Base-by-base conservation (phyloP, 805 yeast genomes). In the Sugiyamaella americana region DNA sequence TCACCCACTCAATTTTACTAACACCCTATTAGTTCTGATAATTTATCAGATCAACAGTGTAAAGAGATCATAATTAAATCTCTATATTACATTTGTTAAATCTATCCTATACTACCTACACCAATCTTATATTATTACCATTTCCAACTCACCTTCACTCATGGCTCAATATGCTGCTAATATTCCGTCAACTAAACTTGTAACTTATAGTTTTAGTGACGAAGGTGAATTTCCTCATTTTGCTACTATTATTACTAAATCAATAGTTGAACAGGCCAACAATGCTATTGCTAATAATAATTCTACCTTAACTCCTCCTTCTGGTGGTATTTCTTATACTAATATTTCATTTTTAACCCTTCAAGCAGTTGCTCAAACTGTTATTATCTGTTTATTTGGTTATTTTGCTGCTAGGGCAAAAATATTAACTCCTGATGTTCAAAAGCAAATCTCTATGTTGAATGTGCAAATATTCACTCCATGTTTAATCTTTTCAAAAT, bases 381-480 rank as follows among this genome's bases (percentile, higher is more conserved):
- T 91, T 41, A 69, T 88, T 41, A 84, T 93, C 30, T 84, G 96
- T 55, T 63, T 84, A 32, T 80, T 91, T 13, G 98, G 98, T 11
- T 89, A 81, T 61, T 70, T 85, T 68, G 87, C 94, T 30, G 93
- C 96, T 5, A 75, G 77, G 52, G 61, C 78, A 8, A 88, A 91
- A 1, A 65, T 86, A 36, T 72, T 93, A 39, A 78, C 76, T 45
- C 76, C 84, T 47, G 68, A 72, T 37, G 87, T 84, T n/a, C 95
- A 88, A 57, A 87, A 85, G 61, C 73, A 77, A 37, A 74, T 91
- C 18, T 81, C 93, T 3, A 69, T 74, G 48, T 72, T 91, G 44
- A 91, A 91, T 60, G 97, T 93, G 32, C 91, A 87, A 66, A 69
- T 91, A 44, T 91, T 93, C 71, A 93, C 98, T 18, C 98, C 98